These are phyloP conservation scores for Begonia masoniana DNA, from an alignment of 306 rosid genomes.

Conservation along the genomic window DNA sequence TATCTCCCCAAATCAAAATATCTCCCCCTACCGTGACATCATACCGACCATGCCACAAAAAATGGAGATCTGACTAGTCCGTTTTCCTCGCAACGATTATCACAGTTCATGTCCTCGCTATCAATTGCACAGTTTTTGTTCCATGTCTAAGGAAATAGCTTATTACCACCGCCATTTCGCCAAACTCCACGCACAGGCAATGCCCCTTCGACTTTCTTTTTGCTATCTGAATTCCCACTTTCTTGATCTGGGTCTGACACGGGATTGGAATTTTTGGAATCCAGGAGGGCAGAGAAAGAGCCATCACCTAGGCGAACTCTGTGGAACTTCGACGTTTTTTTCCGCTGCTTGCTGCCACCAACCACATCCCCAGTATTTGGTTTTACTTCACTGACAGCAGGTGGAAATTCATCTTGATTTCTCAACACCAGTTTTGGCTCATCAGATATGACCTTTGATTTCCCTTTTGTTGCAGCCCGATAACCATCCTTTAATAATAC, in stretches of 20 bases:
- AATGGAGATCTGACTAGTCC: too few relatives aligned
- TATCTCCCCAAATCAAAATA: too few relatives aligned
- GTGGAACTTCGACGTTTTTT: slow-evolving; percentile 65
- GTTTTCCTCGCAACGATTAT: too few relatives aligned
- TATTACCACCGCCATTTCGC: slow-evolving; percentile 61
- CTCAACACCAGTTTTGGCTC: slow-evolving; percentile 27
- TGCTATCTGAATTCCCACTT: slow-evolving; percentile 16
- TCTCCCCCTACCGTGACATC: too few relatives aligned
- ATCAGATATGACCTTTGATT: slow-evolving; percentile 18
- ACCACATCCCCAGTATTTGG: slow-evolving; percentile 40
- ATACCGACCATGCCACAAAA: neutral
- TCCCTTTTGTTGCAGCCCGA: slow-evolving; percentile 40
- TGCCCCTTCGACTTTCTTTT: slow-evolving; percentile 28
- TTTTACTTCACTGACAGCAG: slow-evolving; percentile 28
- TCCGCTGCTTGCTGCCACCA: slow-evolving; percentile 64
- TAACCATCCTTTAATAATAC: slow-evolving; percentile 63
- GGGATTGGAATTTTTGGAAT: slow-evolving; percentile 19
- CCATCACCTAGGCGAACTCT: slow-evolving; percentile 81
- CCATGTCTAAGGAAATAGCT: slow-evolving; percentile 23
- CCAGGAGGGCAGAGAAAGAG: slow-evolving; percentile 32
- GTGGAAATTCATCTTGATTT: slow-evolving; percentile 21
- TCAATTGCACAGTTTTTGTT: too few relatives aligned
- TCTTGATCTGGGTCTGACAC: slow-evolving; percentile 22
- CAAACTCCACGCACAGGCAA: slow-evolving; percentile 80
- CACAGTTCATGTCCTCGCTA: too few relatives aligned